Base-by-base conservation (phyloP, 306 rosid species). In the Casuarina cunninghamiana region DNA sequence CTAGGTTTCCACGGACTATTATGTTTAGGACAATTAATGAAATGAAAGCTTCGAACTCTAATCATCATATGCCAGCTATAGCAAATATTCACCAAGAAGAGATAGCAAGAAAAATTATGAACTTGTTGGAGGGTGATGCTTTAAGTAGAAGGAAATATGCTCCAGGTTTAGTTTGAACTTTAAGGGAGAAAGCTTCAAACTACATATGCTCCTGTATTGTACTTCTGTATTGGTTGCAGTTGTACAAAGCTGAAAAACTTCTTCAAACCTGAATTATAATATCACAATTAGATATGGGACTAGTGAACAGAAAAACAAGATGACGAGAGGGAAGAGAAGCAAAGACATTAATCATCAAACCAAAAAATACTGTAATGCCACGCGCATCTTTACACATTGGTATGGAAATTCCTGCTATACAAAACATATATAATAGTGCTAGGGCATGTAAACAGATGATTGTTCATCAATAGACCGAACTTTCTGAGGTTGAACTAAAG, bases 21-120 rank as follows among this genome's bases (percentile, higher is more conserved):
- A 13, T 74, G 44, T n/a, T 39, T 26, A 48, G 11, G 44, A n/a
- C 70, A 57, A 71, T 75, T 67, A 84, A 26, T 53, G 26, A 62
- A 72, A 53, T 16, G 57, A 82, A 62, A 78, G 65, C 44, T 2
- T 10, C 13, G 62, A 48, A 38, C 53, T 62, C 65, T 69, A 7
- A 35, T 44, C 62, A 74, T 74, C 76, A 39, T 38, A 72, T 10
- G 72, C 67, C 35, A 37, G 55, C 70, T 44, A 46, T 67, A 79
- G 42, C 17, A 63, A 10, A 51, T 55, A 55, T 10, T 53, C 42
- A 63, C 54, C 26, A 58, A 68, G 51, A 21, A 44, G 55, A 57
- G 26, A 37, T 68, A 38, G 43, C 57, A 62, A 77, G 10, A 42
- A 8, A 58, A 26, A 26, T 10, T 17, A 66, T 17, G 11, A 43